Conservation (phyloP, 495 filamentous ascomycete species). For the Hyaloscypha bicolor region DNA sequence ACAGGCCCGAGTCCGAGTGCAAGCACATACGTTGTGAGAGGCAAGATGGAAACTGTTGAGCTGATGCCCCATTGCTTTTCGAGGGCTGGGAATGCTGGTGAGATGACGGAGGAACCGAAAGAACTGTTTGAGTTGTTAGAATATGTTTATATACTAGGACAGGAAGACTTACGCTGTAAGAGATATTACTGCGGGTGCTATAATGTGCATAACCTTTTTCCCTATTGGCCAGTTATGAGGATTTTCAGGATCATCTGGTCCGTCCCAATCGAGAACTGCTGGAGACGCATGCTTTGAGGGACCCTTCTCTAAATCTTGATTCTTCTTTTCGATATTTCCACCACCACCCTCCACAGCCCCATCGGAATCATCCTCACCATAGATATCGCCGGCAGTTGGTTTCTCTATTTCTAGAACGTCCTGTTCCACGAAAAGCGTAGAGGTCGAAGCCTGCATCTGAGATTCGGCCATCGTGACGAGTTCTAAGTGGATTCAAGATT, state of each 20-base stretch:
- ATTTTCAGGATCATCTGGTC: slow-evolving; percentile 58
- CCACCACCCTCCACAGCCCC: background rate
- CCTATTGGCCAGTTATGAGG: slow-evolving; percentile 61
- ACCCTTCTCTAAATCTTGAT: background rate
- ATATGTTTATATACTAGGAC: background rate
- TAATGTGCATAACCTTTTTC: slow-evolving; percentile 49
- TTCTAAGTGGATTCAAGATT: background rate
- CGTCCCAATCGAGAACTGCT: slow-evolving; percentile 47
- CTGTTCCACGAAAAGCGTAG: background rate
- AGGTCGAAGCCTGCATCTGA: background rate
- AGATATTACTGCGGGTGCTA: slow-evolving; percentile 48
- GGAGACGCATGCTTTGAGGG: background rate
- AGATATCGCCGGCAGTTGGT: background rate
- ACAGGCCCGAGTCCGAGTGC: slow-evolving; percentile 62
- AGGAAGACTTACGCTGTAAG: slow-evolving; percentile 41
- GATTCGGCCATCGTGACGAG: background rate
- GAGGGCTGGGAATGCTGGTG: slow-evolving; percentile 46
- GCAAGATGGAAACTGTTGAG: slow-evolving; percentile 54
- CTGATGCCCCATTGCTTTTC: slow-evolving; percentile 49
- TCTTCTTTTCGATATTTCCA: background rate
- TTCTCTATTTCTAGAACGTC: background rate
- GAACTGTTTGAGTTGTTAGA: slow-evolving; percentile 40
- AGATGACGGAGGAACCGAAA: slow-evolving; percentile 55
- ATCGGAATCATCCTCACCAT: background rate
- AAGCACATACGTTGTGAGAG: slow-evolving; percentile 57